Evolutionary conservation across 2,329 filamentous ascomycete species (phyloP), one percentile per base, ranked within the genome.

Genomic region (Fonsecaea nubica): DNA sequence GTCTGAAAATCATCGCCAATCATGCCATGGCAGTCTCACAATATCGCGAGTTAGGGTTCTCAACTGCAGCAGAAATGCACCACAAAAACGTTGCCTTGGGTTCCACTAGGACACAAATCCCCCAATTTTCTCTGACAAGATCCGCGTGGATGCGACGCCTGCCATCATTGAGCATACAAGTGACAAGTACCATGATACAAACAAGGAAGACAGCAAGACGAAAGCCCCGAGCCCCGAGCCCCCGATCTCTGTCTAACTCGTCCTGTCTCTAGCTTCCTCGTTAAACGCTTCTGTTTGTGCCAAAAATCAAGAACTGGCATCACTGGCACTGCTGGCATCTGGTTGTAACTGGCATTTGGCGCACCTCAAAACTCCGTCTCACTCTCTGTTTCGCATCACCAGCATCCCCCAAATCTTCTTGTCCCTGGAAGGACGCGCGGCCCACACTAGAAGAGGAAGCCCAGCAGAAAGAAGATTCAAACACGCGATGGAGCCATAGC

Each of bases 121-220:
- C 32, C 45, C 38, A 50, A 56, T 32, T 38, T 40, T 25, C 35
- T 48, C 45, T 33, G 40, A 40, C 30, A 50, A 54, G 54, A 65
- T 67, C 58, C 56, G 66, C 62, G 21, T 58, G 32, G 59, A 38
- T 65, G 65, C 63, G 54, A 68, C 66, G 55, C 61, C 58, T 58
- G 48, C 25, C 35, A 13, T 6, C 15, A n/a, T 42, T n/a, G 25
- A 25, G 25, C 25, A 25, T 25, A 25, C 25, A 25, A 25, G 25
- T 25, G 2, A 25, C 25, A 25, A 25, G 25, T 25, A 25, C 25
- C 25, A 25, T n/a, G 15, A 12, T 42, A n/a, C 15, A n/a, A 13
- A n/a, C 40, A 42, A n/a, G 10, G 40, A 59, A 25, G 30, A 10
- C 25, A 48, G 9, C 15, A 33, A 45, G 25, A 38, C 3, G 13